phyloP scores from a whole-genome alignment of 495 filamentous ascomycete species.

The Aspergillus campestris region DNA sequence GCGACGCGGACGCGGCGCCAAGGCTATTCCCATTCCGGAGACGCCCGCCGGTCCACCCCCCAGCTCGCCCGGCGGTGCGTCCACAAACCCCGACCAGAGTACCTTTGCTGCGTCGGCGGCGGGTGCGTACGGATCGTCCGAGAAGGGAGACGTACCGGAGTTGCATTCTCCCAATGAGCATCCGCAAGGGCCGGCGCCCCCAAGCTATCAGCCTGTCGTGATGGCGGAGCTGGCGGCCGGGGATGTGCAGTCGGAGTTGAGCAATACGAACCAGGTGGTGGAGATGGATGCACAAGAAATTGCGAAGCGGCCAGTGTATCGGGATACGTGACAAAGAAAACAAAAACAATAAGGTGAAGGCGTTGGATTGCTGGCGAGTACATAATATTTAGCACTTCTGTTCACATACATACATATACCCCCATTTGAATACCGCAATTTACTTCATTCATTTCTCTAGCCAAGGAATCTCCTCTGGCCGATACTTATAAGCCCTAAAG shows the following conservation, averaged over 20 bases:
- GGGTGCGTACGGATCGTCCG: too few relatives aligned
- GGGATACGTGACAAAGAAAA: too few relatives aligned
- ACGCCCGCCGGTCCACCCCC: background rate
- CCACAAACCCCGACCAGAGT: too few relatives aligned
- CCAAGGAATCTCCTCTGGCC: conserved; percentile 25
- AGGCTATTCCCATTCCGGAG: background rate
- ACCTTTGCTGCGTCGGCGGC: too few relatives aligned
- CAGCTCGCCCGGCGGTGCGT: background rate
- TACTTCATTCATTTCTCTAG: background rate
- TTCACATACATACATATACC: too few relatives aligned
- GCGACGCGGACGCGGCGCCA: conserved; percentile 2
- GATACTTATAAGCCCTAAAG: conserved; percentile 32
- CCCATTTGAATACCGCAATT: too few relatives aligned
- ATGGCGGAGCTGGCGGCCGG: background rate
- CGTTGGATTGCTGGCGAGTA: too few relatives aligned
- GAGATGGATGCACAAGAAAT: background rate
- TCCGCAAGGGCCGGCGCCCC: background rate
- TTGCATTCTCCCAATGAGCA: background rate
- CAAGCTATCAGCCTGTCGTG: background rate
- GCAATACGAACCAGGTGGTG: background rate
- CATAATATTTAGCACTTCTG: too few relatives aligned
- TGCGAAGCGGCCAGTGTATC: background rate
- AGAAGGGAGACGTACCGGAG: too few relatives aligned
- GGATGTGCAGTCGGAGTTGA: background rate
- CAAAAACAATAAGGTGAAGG: too few relatives aligned